Percentiles rank a stretch among this genome's conserved stretches.
Conservation (phyloP, 2,329 filamentous ascomycete genomes). For the Pseudogymnoascus verrucosus region DNA sequence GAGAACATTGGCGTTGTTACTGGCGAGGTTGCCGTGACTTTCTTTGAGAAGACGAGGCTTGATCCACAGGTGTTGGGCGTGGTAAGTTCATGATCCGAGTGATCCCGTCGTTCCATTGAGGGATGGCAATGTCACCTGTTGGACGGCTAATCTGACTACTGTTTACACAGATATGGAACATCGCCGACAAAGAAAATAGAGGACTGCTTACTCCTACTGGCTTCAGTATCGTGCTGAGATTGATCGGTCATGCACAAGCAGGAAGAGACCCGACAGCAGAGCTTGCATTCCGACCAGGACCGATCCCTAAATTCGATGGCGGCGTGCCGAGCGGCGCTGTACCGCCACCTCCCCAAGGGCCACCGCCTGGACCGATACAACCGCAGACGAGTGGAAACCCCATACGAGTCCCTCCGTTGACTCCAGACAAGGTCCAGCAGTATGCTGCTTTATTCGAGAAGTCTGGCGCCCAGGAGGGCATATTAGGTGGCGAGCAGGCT, state of each 20-base stretch:
- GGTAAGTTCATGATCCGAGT: conserved; percentile 41
- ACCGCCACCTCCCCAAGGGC: conserved; percentile 40
- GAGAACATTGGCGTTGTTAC: conserved; percentile 90
- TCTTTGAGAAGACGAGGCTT: conserved; percentile 93
- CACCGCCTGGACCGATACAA: conserved; percentile 36
- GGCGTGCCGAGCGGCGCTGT: conserved; percentile 30
- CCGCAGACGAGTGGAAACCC: conserved; percentile 57
- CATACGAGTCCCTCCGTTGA: conserved; percentile 81
- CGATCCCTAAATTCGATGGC: conserved; percentile 88
- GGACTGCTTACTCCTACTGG: conserved; percentile 87
- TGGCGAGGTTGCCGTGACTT: conserved; percentile 90
- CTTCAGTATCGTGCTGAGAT: conserved; percentile 84
- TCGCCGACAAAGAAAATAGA: conserved; percentile 93
- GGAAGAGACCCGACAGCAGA: conserved; percentile 74
- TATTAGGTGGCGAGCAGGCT: conserved; percentile 77
- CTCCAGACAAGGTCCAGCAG: conserved; percentile 80
- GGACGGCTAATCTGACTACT: conserved; percentile 17
- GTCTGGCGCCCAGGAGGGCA: conserved; percentile 67
- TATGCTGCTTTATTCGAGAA: conserved; percentile 88
- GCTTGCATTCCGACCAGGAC: conserved; percentile 74
- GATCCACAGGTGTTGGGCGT: conserved; percentile 80
- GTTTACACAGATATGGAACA: conserved; percentile 81
- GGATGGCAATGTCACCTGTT: background rate
- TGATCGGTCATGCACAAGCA: conserved; percentile 93
- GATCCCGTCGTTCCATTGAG: conserved; percentile 8